Evolutionary conservation across 169 alveolate species (phyloP), one percentile per base, ranked within the genome.

Genomic region (Cryptosporidium muris): DNA sequence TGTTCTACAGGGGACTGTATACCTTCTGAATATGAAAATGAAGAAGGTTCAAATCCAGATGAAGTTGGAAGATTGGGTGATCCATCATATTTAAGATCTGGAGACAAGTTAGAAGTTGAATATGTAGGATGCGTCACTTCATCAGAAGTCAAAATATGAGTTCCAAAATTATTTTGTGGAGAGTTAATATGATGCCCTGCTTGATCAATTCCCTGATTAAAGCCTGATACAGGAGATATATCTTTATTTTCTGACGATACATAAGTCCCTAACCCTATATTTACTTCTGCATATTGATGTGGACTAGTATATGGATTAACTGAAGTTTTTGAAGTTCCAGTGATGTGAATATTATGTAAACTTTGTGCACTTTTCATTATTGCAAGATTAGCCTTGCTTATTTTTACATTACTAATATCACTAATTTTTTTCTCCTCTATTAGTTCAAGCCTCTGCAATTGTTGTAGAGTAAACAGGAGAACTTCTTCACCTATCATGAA

Each of bases 391-490:
- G 85, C 85, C 45, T 43, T 74, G 47, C 85, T 53, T 3, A 74
- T 58, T 2, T 38, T 7, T 4, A 74, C 85, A 2, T 74, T 68
- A 6, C 54, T 68, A 34, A 74, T 25, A n/a, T 74, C 85, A 7
- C 42, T 49, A 11, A 4, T 48, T 38, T 42, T 60, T 58, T 60
- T 54, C 48, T 58, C 47, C 12, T 54, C 51, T 9, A 51, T 54
- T 1, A 74, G 12, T 42, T 43, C 49, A 12, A 74, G 16, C n/a
- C 85, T 74, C 49, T 54, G 66, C 9, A 74, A 51, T 12, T 74
- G 74, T 37, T 74, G 74, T 60, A 45, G 54, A 7, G 85, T 16
- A n/a, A 56, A 58, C 8, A 74, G 49, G 38, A 74, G 60, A 2
- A 74, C 64, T 25, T 66, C 40, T 14, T 74, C 85, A 14, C 48